Base-by-base conservation (phyloP, 805 yeast genomes). In the Kazachstania kunashirensis region DNA sequence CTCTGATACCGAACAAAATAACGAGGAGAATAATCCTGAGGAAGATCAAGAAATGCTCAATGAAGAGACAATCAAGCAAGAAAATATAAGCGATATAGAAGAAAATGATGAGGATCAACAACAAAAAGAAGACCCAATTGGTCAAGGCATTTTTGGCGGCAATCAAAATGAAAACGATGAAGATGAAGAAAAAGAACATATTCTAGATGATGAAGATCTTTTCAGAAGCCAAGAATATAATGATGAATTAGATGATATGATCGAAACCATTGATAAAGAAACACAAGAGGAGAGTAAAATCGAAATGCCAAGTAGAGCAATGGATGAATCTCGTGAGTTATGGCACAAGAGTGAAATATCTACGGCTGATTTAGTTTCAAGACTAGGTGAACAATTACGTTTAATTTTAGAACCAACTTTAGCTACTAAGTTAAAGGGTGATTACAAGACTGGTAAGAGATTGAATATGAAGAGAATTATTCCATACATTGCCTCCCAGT, bases 401-500 rank as follows among this genome's bases (percentile, higher is more conserved):
- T 71, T 92, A 44, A 92, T 92, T 53, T 66, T 92, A 45, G 97
- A 88, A 57, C 99, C 99, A 4, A 92, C 98, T 0, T 66, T 84
- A 42, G 94, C 96, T n/a, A 89, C 97, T 3, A 92, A 92, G 57
- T 67, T 92, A 40, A 77, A 74, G 44, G 99, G 99, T 54, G 98
- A 92, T 57, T 92, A 85, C 63, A 86, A 88, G 61, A 88, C 96
- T 2, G 99, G 99, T 59, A 92, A 92, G 59, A 71, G 98, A 48
- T 72, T 92, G 51, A 92, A 92, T 61, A 88, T 92, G 97, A 92
- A 89, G 68, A 72, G 96, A 48, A 92, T 92, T 51, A 92, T 92
- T 52, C 95, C 97, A 6, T 92, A 89, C 60, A 92, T 92, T 66
- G 99, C 99, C 0, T 84, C 95, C 26, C 95, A 86, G 52, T 92